Percentiles rank a stretch among this genome's conserved stretches.
Conservation (phyloP, 805 yeast genomes). For the Metschnikowia aberdeeniae region DNA sequence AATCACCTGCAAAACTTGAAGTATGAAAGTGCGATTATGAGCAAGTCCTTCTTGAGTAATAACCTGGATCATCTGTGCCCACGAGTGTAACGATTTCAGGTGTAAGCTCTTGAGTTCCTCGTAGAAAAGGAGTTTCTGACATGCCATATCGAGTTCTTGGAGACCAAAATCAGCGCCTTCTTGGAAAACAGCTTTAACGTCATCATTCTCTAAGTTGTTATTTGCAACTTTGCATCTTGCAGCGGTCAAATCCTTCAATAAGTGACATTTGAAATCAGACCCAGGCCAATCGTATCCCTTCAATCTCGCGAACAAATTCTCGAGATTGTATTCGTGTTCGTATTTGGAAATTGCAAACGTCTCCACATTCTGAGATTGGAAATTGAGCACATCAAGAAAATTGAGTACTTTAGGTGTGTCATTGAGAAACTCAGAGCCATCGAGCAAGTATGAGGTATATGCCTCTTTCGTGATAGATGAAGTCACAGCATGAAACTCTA, state of each 20-base stretch:
- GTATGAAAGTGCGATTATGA: slow-evolving; percentile 49
- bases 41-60: slow-evolving; percentile 54
- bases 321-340: slow-evolving; percentile 25
- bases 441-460: slow-evolving; percentile 52
- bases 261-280: slow-evolving; percentile 2
- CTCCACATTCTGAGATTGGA: slow-evolving; percentile 44
- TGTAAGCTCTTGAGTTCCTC: slow-evolving; percentile 50
- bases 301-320: slow-evolving; percentile 21
- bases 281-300: slow-evolving; percentile 8
- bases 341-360: slow-evolving; percentile 32
- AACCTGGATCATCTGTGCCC: slow-evolving; percentile 79
- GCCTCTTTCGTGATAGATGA: slow-evolving; percentile 48
- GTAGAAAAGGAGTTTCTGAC: slow-evolving; percentile 45
- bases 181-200: slow-evolving; percentile 21
- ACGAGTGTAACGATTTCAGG: slow-evolving; percentile 63
- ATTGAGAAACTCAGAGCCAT: slow-evolving; percentile 44
- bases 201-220: slow-evolving; percentile 14
- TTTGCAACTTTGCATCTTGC: slow-evolving; percentile 21
- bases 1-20: slow-evolving; percentile 71
- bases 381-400: slow-evolving; percentile 64
- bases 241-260: slow-evolving; percentile 24
- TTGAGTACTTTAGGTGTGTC: slow-evolving; percentile 67
- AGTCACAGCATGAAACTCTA: slow-evolving; percentile 61
- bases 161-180: slow-evolving; percentile 26
- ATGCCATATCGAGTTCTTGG: slow-evolving; percentile 28